phyloP scores from a whole-genome alignment of 805 yeast genomes.

The Saccharomycopsis javanensis region DNA sequence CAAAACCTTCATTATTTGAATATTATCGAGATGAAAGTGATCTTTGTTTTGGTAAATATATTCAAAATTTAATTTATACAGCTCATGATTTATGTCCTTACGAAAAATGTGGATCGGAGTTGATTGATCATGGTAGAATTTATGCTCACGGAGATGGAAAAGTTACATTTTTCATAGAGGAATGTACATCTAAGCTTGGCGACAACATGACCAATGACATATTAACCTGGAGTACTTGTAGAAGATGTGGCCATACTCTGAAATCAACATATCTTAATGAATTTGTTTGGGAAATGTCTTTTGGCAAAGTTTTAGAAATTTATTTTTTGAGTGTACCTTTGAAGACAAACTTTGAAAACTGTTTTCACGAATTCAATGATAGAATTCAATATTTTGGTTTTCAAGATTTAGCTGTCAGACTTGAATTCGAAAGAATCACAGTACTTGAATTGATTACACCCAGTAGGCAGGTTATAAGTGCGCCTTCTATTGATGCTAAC shows the following conservation, averaged over 20 bases:
- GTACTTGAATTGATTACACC: conserved; percentile 77
- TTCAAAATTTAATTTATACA: conserved; percentile 70
- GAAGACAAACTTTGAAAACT: conserved; percentile 50
- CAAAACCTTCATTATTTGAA: conserved; percentile 73
- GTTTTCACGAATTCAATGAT: conserved; percentile 72
- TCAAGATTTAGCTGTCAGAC: conserved; percentile 64
- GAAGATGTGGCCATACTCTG: conserved; percentile 61
- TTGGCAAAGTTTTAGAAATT: conserved; percentile 87
- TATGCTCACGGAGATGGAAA: conserved; percentile 86
- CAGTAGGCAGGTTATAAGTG: conserved; percentile 57
- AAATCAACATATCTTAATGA: conserved; percentile 79
- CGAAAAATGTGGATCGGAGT: conserved; percentile 68
- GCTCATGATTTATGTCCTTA: conserved; percentile 51
- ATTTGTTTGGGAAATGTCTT: conserved; percentile 79
- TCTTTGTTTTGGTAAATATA: conserved; percentile 77
- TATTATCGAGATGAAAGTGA: conserved; percentile 80
- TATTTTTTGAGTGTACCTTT: conserved; percentile 62
- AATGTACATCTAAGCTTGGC: conserved; percentile 44
- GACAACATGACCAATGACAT: conserved; percentile 33
- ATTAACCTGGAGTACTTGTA: conserved; percentile 88
- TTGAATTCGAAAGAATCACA: conserved; percentile 70
- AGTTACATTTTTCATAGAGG: conserved; percentile 67
- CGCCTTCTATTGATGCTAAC: conserved; percentile 56
- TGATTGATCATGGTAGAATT: conserved; percentile 69
- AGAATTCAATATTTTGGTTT: conserved; percentile 80